Conservation (phyloP, 2,329 filamentous ascomycete genomes). For the Colletotrichum camelliae region DNA sequence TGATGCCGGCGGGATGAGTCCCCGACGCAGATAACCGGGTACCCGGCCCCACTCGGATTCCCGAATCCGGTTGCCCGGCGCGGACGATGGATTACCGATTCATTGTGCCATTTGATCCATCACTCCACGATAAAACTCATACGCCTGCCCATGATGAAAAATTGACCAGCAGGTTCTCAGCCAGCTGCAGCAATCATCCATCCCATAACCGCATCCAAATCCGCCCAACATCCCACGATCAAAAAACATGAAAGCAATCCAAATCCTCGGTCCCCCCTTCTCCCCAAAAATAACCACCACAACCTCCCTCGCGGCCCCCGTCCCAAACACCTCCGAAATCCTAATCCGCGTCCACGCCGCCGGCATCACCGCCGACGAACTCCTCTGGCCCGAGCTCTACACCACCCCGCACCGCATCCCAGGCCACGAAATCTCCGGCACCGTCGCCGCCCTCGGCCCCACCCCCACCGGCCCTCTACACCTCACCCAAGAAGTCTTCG, state of each 20-base stretch:
- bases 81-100: neutral
- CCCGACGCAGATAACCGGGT: neutral
- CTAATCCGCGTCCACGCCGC: conserved; percentile 37
- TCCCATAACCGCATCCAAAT: no score
- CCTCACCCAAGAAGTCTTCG: conserved; percentile 29
- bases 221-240: no score
- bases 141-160: no score
- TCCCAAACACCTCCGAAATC: conserved; percentile 19
- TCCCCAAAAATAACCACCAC: conserved; percentile 24
- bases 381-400: conserved; percentile 38
- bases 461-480: conserved; percentile 24
- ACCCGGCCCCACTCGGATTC: neutral
- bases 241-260: conserved; percentile 33
- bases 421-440: conserved; percentile 40
- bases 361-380: conserved; percentile 38
- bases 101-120: no score
- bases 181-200: no score
- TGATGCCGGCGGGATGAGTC: neutral
- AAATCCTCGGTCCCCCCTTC: conserved; percentile 30
- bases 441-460: conserved; percentile 29
- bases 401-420: conserved; percentile 28
- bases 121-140: neutral
- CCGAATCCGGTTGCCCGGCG: neutral
- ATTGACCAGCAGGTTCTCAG: no score
- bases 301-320: no score